Conservation (phyloP, 495 filamentous ascomycete genomes). For the Bacidia gigantensis region DNA sequence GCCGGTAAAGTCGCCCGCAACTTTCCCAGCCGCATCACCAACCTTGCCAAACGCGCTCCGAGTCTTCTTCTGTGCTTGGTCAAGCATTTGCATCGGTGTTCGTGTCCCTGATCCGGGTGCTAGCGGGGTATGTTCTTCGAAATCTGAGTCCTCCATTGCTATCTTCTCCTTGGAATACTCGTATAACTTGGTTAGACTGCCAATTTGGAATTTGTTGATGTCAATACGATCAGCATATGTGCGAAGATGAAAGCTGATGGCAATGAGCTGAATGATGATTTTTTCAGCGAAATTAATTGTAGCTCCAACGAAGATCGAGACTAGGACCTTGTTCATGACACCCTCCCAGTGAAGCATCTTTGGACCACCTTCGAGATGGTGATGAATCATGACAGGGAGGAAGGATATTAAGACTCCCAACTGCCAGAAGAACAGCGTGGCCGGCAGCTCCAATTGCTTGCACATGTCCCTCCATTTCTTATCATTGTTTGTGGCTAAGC, state of each 20-base stretch:
- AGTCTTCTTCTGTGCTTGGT: conserved; percentile 53
- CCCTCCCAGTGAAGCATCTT: conserved; percentile 52
- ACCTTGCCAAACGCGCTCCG: conserved; percentile 62
- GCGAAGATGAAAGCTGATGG: conserved; percentile 78
- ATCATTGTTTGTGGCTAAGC: conserved; percentile 69
- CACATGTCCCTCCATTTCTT: conserved; percentile 94
- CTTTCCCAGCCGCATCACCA: conserved; percentile 74
- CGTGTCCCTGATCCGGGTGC: conserved; percentile 41
- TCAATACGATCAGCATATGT: conserved; percentile 90
- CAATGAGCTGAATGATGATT: conserved; percentile 89
- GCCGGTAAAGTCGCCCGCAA: conserved; percentile 93
- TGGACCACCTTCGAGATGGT: conserved; percentile 49
- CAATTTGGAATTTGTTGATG: conserved; percentile 81
- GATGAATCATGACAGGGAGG: conserved; percentile 49
- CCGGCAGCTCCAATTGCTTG: conserved; percentile 71
- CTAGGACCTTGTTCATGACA: conserved; percentile 74
- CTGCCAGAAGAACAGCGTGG: conserved; percentile 86
- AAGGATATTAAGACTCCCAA: conserved; percentile 61
- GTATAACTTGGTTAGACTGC: conserved; percentile 69
- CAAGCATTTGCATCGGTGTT: conserved; percentile 59
- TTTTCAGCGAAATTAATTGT: conserved; percentile 81
- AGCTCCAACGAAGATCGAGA: conserved; percentile 65
- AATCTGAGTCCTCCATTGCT: conserved; percentile 56
- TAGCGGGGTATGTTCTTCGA: conserved; percentile 37
- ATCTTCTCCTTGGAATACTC: conserved; percentile 63